phyloP scores from a whole-genome alignment of 306 rosid genomes.

The Prunus dulcis region DNA sequence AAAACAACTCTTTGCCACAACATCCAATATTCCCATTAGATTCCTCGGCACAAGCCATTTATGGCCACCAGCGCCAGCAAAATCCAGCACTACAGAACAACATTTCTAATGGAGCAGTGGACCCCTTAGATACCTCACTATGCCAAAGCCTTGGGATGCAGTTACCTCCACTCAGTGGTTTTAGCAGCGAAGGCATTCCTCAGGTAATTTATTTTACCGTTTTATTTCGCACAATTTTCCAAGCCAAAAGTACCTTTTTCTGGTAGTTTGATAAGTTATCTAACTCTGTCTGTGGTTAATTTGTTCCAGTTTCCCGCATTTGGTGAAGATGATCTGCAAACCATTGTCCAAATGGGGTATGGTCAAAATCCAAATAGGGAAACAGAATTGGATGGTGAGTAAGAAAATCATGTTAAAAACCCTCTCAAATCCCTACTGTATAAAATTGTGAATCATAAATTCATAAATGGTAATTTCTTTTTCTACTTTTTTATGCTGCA shows the following conservation, averaged over 20 bases:
- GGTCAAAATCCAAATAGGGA: slow-evolving; percentile 56
- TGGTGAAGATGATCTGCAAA: slow-evolving; percentile 77
- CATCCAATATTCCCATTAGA: slow-evolving; percentile 64
- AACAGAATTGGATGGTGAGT: slow-evolving; percentile 55
- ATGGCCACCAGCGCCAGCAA: slow-evolving; percentile 58
- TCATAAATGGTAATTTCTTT: background rate
- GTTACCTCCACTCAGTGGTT: slow-evolving; percentile 49
- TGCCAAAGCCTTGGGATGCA: slow-evolving; percentile 63
- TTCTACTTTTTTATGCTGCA: slow-evolving; percentile 25
- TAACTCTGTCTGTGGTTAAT: slow-evolving; percentile 1
- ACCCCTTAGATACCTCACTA: slow-evolving; percentile 53
- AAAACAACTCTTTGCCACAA: slow-evolving; percentile 50
- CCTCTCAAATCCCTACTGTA: slow-evolving; percentile 14
- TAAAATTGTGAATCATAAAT: slow-evolving; percentile 23
- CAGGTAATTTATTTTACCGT: slow-evolving; percentile 46
- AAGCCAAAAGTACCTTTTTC: background rate
- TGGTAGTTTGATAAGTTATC: background rate
- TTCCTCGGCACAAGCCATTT: slow-evolving; percentile 66
- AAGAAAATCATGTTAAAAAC: background rate
- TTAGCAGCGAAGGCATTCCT: slow-evolving; percentile 29
- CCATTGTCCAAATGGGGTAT: slow-evolving; percentile 87
- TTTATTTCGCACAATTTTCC: background rate
- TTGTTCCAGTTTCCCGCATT: slow-evolving; percentile 59
- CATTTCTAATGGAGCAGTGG: slow-evolving; percentile 57
- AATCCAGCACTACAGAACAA: slow-evolving; percentile 44